Base-by-base conservation (phyloP, 1,139 yeast genomes). In the Yamadazyma kanchanaburiensis region DNA sequence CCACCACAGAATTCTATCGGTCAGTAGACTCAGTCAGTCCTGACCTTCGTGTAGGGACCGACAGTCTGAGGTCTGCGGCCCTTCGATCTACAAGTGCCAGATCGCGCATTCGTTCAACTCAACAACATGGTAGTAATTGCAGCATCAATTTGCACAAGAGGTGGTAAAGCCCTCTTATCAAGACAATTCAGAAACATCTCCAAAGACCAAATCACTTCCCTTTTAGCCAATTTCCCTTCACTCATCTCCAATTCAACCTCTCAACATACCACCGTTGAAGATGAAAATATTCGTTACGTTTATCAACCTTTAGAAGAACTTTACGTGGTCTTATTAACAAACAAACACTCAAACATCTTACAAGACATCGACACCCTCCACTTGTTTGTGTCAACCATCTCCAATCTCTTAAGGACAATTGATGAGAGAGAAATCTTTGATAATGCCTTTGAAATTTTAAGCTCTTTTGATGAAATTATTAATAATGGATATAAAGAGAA, bases 241-340 rank as follows among this genome's bases (percentile, higher is more conserved):
- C 70, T 91, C 48, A 76, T 89, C 36, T 74, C 86, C 31, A 79
- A 74, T 38, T 64, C 76, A 9, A 77, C 82, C 35, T 74, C 84
- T 28, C 96, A 88, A 62, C 95, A 89, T 55, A 91, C 98, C 28
- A 84, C 95, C 5, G 94, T 88, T 24, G 98, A 94, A 58, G 95
- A 87, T 52, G 96, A 85, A 34, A 78, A 77, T 45, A 94, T 88
- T 28, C 80, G 99, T 58, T 94, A 86, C 54, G 94, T 94, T 31
- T 94, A 87, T 60, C 96, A 88, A 58, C 96, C 98, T 31, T 73
- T 94, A 50, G 98, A 94, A 54, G 97, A 89, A 46, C 78, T 87
- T 40, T 91, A 88, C 58, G 84, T 91, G 52, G 91, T 94, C 25
- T 69, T 94, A 49, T 82, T 91, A 52, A 91, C 98, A 38, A 89